Evolutionary conservation across 495 filamentous ascomycete species (phyloP).

Genomic region (Daldinia bambusicola): DNA sequence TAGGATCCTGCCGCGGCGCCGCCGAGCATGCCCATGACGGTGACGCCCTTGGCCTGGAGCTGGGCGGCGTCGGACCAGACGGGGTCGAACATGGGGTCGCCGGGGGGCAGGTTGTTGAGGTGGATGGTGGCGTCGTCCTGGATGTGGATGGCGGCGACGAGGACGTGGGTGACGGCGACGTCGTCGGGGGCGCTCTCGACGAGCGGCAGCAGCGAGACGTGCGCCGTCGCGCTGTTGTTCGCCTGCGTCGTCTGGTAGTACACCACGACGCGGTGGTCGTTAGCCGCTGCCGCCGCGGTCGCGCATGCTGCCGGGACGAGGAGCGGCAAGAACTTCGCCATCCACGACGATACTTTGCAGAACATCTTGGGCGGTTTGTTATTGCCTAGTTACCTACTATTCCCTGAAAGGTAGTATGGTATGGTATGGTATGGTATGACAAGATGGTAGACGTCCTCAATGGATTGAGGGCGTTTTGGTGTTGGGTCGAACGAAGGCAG

Average conservation of each 20-base stretch:
- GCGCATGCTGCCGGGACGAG: slow-evolving; percentile 23
- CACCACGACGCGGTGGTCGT: slow-evolving; percentile 60
- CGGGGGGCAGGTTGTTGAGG: slow-evolving; percentile 77
- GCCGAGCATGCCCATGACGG: slow-evolving; percentile 83
- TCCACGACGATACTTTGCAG: slow-evolving; percentile 25
- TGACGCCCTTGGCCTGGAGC: slow-evolving; percentile 71
- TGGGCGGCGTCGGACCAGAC: slow-evolving; percentile 74
- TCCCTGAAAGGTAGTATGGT: not conserved
- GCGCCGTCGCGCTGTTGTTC: slow-evolving; percentile 61
- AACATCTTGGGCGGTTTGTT: slow-evolving; percentile 26
- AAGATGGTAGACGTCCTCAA: not conserved
- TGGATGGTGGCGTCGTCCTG: slow-evolving; percentile 70
- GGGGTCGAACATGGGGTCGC: slow-evolving; percentile 61
- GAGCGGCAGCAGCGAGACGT: slow-evolving; percentile 79
- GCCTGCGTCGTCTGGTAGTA: slow-evolving; percentile 80
- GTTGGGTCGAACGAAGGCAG: not conserved
- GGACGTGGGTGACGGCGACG: slow-evolving; percentile 71
- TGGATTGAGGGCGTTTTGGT: not conserved
- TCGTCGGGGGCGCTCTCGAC: slow-evolving; percentile 61
- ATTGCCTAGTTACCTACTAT: not conserved
- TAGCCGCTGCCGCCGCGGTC: slow-evolving; percentile 12
- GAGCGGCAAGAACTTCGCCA: slow-evolving; percentile 33
- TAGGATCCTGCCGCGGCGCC: slow-evolving; percentile 80
- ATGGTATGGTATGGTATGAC: not conserved
- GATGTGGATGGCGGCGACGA: slow-evolving; percentile 81